Evolutionary conservation across 2,329 filamentous ascomycete genomes (phyloP), one percentile per base, ranked within the genome.

Genomic region (Cladosporium oxysporum): DNA sequence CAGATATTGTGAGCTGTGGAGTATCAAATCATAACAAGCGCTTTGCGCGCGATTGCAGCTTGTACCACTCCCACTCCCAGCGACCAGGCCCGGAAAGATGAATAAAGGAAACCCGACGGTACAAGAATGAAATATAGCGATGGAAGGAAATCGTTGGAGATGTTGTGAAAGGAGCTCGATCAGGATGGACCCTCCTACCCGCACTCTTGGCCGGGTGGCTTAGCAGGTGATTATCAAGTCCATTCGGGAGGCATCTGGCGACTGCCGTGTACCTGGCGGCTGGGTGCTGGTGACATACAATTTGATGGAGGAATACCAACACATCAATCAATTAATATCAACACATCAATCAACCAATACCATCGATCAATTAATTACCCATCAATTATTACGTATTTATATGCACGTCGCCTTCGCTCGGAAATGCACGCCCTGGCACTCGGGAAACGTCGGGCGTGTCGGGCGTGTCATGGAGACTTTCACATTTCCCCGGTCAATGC

Each of bases 1-100:
- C 16, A 55, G 52, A 33, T 33, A 23, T 47, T 47, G 52, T 47
- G 52, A 55, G 52, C 16, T 55, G 52, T 55, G 28, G 52, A 55
- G 52, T 55, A 55, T 63, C 61, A 63, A 63, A 33, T 55, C 61
- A 63, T 63, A 57, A 33, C 61, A 55, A 21, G 50, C 50, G 60
- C 52, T 55, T 31, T 23, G 5, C 52, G 31, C 52, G 52, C 28
- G 52, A 31, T 33, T 29, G 16, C 21, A 21, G 41, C 41, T 47
- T 23, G 41, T 21, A 12, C n/a, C n/a, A 8, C 14, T 35, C 52
- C 52, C 57, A 44, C 57, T 28, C 47, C 21, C 35, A 55, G 16
- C 35, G 23, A 16, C 33, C 49, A 28, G 50, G 35, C 35, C 50
- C 35, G 11, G 50, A 21, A 8, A 29, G 14, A 23, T 35, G 2